phyloP scores from a whole-genome alignment of 768 basidiomycete species.

The Russula olivacea region DNA sequence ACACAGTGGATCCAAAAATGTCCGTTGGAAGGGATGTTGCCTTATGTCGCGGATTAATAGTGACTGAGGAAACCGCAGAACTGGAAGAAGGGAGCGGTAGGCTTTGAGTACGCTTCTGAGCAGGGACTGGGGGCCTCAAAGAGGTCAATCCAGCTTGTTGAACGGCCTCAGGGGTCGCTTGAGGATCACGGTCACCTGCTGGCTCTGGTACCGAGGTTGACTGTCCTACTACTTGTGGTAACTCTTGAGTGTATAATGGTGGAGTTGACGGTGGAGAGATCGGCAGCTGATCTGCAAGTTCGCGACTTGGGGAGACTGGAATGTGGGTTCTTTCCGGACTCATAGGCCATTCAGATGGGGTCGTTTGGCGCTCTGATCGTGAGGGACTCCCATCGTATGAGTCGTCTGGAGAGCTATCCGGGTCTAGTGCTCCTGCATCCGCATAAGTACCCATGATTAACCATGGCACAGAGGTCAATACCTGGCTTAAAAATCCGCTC shows the following conservation, averaged over 20 bases:
- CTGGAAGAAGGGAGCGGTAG: background rate
- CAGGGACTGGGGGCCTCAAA: background rate
- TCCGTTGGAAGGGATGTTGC: constrained; percentile 9
- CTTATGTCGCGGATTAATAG: background rate
- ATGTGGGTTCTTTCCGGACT: background rate
- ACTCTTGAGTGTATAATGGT: constrained; percentile 4
- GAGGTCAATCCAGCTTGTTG: background rate
- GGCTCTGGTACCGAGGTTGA: background rate
- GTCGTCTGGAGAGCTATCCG: constrained; percentile 6
- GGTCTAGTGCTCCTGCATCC: constrained; percentile 6
- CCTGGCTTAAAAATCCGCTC: constrained; percentile 2
- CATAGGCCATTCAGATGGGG: constrained; percentile 10
- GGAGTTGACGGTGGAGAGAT: constrained; percentile 6
- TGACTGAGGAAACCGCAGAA: background rate
- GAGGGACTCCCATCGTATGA: background rate
- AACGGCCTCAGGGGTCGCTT: background rate
- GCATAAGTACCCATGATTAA: background rate
- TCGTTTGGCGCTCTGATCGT: constrained; percentile 12
- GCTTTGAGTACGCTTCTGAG: background rate
- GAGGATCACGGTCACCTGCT: background rate
- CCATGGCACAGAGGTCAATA: background rate
- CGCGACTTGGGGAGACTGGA: background rate
- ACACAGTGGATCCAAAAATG: background rate
- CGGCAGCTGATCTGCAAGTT: background rate
- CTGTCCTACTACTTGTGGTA: background rate